These are phyloP conservation scores for Penicillium sp. DNA, from an alignment of 2,329 filamentous ascomycete species.

Conservation along the genomic window DNA sequence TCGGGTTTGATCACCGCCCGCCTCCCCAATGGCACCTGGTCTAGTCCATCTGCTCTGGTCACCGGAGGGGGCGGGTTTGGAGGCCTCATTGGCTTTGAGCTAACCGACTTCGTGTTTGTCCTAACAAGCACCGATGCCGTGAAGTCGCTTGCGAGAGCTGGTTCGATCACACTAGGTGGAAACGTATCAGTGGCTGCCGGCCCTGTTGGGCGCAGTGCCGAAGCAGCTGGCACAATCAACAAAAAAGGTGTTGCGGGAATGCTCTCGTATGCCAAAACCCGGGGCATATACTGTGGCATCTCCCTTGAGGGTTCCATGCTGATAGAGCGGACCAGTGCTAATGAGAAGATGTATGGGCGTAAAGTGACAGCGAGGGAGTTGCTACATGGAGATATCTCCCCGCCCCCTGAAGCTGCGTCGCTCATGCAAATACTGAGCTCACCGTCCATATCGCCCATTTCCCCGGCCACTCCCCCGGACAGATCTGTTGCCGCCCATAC, in stretches of 20 bases:
- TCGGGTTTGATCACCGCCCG: slow-evolving; percentile 51
- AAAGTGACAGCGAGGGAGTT: slow-evolving; percentile 77
- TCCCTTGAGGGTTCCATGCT: slow-evolving; percentile 87
- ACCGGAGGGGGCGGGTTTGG: slow-evolving; percentile 48
- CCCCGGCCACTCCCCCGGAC: neutral
- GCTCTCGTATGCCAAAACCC: slow-evolving; percentile 95
- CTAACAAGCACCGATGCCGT: slow-evolving; percentile 87
- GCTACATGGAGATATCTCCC: slow-evolving; percentile 72
- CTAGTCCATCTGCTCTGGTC: slow-evolving; percentile 49
- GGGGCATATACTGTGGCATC: slow-evolving; percentile 91
- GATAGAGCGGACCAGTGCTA: slow-evolving; percentile 89
- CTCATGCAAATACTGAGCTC: slow-evolving; percentile 83
- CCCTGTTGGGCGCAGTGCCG: slow-evolving; percentile 81
- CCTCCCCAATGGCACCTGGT: slow-evolving; percentile 49
- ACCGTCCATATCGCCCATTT: neutral
- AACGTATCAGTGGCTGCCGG: slow-evolving; percentile 94
- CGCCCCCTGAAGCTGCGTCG: slow-evolving; percentile 77
- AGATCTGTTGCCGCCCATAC: neutral
- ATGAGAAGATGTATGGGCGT: slow-evolving; percentile 88
- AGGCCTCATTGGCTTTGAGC: slow-evolving; percentile 49
- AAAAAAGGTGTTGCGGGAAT: slow-evolving; percentile 82
- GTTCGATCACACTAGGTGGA: slow-evolving; percentile 84
- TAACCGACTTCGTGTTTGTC: slow-evolving; percentile 83
- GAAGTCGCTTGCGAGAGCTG: slow-evolving; percentile 85
- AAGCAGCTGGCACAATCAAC: slow-evolving; percentile 87